Percentiles rank a stretch among this genome's conserved stretches.
Conservation (phyloP, 345 rosid species). For the Lagerstroemia speciosa region DNA sequence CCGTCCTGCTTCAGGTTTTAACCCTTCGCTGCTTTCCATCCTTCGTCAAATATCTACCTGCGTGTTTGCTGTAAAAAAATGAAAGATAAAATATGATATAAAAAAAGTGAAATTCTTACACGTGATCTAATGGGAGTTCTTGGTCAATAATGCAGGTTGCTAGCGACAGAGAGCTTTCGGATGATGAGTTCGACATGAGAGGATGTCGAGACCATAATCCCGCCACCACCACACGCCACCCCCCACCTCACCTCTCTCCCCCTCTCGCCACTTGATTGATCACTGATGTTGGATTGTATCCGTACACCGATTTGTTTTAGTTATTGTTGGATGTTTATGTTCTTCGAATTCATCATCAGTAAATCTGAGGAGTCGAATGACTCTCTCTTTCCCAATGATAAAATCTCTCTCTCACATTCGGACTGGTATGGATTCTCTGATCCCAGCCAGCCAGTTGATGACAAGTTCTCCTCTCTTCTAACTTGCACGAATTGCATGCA, state of each 20-base stretch:
- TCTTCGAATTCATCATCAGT: not conserved
- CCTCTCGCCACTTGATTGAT: not conserved
- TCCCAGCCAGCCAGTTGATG: no score
- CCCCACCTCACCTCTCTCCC: not conserved
- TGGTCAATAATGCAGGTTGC: conserved; percentile 25
- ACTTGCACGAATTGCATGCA: no score
- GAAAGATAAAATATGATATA: not conserved
- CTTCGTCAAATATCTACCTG: conserved; percentile 1
- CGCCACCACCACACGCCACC: no score
- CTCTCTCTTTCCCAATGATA: not conserved
- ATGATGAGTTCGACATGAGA: conserved; percentile 39
- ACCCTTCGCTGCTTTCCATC: no score
- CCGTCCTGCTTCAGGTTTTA: not conserved
- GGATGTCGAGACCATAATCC: conserved; percentile 35
- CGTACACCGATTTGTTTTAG: conserved; percentile 20
- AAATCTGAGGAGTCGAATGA: not conserved
- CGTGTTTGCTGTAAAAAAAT: no score
- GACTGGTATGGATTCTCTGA: no score
- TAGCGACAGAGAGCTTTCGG: conserved; percentile 13
- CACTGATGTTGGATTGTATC: conserved; percentile 17
- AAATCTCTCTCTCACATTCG: not conserved
- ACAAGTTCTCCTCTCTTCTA: no score
- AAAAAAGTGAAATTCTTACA: no score
- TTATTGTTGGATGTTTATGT: conserved; percentile 5
- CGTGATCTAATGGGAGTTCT: not conserved